phyloP scores from a whole-genome alignment of 1,284 basidiomycete genomes.

The Calocybe gambosa region DNA sequence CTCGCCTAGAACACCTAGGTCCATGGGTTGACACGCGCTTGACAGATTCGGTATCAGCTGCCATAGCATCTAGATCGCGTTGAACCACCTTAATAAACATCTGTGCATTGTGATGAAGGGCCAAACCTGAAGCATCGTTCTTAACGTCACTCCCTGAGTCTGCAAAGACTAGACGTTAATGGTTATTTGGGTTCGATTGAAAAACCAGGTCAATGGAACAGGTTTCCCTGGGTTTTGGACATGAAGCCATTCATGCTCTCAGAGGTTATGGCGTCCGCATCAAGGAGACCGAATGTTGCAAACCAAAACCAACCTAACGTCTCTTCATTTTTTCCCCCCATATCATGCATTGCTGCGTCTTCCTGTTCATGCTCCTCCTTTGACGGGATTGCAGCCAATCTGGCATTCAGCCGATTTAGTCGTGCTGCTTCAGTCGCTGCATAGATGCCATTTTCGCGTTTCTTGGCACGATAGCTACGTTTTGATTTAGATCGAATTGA shows the following conservation, averaged over 20 bases:
- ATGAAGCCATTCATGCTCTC: constrained; percentile 36
- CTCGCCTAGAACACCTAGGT: constrained; percentile 59
- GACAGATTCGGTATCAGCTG: constrained; percentile 35
- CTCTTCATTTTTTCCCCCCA: constrained; percentile 30
- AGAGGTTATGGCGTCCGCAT: constrained; percentile 48
- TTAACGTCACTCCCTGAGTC: constrained; percentile 5
- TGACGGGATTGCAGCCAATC: constrained; percentile 51
- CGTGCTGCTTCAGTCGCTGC: constrained; percentile 83
- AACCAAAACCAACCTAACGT: constrained; percentile 65
- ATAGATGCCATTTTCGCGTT: constrained; percentile 80
- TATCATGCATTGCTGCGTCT: constrained; percentile 32
- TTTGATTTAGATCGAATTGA: constrained; percentile 88
- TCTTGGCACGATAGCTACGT: constrained; percentile 78
- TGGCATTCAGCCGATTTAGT: constrained; percentile 68
- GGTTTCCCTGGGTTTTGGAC: constrained; percentile 12
- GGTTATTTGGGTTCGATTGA: constrained; percentile 11
- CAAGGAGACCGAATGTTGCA: constrained; percentile 48
- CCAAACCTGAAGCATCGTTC: constrained; percentile 14
- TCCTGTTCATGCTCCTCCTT: constrained; percentile 39
- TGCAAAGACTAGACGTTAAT: constrained; percentile 15
- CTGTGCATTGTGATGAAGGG: neutral
- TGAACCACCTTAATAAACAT: neutral
- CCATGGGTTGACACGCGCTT: constrained; percentile 69
- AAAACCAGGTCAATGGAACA: constrained; percentile 12
- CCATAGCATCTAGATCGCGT: constrained; percentile 1